Evolutionary conservation across 2,329 filamentous ascomycete genomes (phyloP).

Genomic region (Chrysoporthe deuterocubensis): DNA sequence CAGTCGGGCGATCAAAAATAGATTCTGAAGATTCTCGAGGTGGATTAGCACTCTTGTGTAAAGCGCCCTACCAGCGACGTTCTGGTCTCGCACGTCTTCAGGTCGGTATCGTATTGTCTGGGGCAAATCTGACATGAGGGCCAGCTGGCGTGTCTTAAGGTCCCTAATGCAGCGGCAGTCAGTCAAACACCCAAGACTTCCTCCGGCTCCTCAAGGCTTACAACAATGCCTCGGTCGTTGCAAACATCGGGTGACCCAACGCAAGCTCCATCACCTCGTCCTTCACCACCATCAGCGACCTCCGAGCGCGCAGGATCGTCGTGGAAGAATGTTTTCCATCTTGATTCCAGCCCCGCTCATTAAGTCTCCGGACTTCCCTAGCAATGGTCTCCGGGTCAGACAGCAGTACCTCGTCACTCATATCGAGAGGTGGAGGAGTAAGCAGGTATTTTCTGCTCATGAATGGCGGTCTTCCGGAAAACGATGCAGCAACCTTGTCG

Average conservation of each 20-base stretch:
- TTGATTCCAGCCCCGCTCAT: constrained; percentile 57
- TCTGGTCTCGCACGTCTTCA: constrained; percentile 42
- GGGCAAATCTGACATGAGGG: constrained; percentile 42
- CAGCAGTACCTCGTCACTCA: constrained; percentile 54
- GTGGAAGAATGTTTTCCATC: constrained; percentile 46
- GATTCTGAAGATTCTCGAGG: constrained; percentile 58
- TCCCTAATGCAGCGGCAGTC: constrained; percentile 33
- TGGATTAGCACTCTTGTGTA: constrained; percentile 52
- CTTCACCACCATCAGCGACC: constrained; percentile 52
- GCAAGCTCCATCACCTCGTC: constrained; percentile 65
- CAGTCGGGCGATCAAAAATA: constrained; percentile 62
- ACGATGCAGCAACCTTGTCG: constrained; percentile 56
- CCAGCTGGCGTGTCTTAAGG: constrained; percentile 41
- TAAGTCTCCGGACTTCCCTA: constrained; percentile 44
- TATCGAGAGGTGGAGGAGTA: constrained; percentile 58
- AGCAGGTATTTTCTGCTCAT: constrained; percentile 57
- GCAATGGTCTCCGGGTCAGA: constrained; percentile 47
- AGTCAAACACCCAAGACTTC: not conserved
- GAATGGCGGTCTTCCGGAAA: constrained; percentile 59
- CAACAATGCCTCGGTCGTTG: constrained; percentile 42
- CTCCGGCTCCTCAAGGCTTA: constrained; percentile 27
- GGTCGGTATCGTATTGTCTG: constrained; percentile 44
- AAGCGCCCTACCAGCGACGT: constrained; percentile 37
- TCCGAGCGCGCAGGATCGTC: constrained; percentile 51
- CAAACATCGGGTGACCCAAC: constrained; percentile 45